Evolutionary conservation across 208 protist genomes (phyloP), one percentile per base, ranked within the genome.

Genomic region (Jaenimonas drosophilae): DNA sequence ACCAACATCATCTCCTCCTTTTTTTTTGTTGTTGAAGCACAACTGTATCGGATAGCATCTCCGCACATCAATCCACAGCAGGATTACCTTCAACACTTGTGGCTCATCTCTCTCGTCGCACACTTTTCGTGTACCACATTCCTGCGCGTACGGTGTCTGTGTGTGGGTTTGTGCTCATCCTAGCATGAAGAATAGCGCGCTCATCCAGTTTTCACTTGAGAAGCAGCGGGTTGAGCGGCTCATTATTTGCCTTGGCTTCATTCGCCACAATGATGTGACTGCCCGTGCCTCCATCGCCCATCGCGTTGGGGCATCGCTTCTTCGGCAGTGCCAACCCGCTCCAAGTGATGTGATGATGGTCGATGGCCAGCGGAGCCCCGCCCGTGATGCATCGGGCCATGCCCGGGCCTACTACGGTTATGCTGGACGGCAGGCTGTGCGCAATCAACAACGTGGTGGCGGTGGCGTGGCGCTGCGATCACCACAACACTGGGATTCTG

Each of bases 401-500:
- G 29, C 68, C 16, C 73, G 82, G 9, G 20, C 29, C 6, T 72
- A 64, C 27, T 71, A 75, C 39, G 43, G 34, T 19, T 57, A 36
- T 7, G 37, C 64, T 28, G 34, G 19, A 5, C 6, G 12, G 7
- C 7, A 11, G 7, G 42, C 24, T 5, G 14, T 23, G 12, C 5
- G 12, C 14, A 9, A 14, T 9, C 42, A 21, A 14, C 20, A 21
- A 31, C 14, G 16, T 7, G n/a, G 16, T 24, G 40, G 33, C 31
- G 45, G 24, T 27, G 14, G 31, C 30, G 49, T 42, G 3, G 21
- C 32, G 6, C 41, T 59, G 31, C 76, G 76, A 19, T 59, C 46
- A 31, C 69, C 78, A 29, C 83, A 92, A 33, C 57, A 41, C 39
- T 93, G 84, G 80, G 84, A 89, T 48, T 84, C 84, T 17, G 63